A percentile compares a stretch with the other conserved stretches of the same genome.
These are phyloP conservation scores for Saccharomyces kudriavzevii DNA, from an alignment of 805 yeast species.

Conservation along the genomic window DNA sequence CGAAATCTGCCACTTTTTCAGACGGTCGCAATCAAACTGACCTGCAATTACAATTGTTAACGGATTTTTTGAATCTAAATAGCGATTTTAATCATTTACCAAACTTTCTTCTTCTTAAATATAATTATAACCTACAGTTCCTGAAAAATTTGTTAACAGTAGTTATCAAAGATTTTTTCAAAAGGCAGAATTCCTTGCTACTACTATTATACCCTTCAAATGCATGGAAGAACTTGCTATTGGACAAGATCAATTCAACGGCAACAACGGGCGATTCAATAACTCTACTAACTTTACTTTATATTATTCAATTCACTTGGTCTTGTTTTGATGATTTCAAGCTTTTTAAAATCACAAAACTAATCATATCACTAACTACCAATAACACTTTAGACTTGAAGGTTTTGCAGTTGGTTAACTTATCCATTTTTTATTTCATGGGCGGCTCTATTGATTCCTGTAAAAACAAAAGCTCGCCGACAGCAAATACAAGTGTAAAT, in stretches of 20 bases:
- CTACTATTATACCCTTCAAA: conserved; percentile 21
- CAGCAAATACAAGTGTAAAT: neutral
- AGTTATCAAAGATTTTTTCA: conserved; percentile 11
- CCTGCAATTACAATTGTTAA: neutral
- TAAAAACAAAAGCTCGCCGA: neutral
- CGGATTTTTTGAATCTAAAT: conserved; percentile 14
- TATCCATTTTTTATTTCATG: conserved; percentile 25
- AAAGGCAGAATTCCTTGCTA: conserved; percentile 16
- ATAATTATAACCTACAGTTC: conserved; percentile 7
- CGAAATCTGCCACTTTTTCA: neutral
- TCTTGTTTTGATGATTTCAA: conserved; percentile 22
- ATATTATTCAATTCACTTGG: conserved; percentile 27
- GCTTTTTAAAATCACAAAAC: conserved; percentile 21
- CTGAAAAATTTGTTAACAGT: conserved; percentile 6
- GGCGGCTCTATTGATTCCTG: conserved; percentile 5
- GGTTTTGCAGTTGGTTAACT: conserved; percentile 16
- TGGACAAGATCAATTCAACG: conserved; percentile 1
- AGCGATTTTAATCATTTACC: conserved; percentile 13
- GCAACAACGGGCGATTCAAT: conserved; percentile 9
- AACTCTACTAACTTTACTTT: conserved; percentile 13
- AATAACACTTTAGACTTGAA: conserved; percentile 5
- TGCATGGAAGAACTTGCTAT: conserved; percentile 9
- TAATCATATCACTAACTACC: conserved; percentile 12
- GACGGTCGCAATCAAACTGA: neutral
- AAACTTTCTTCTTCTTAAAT: conserved; percentile 14